A percentile compares a stretch with the other conserved stretches of the same genome.
Conservation (phyloP, 441 rosid genomes). For the Croton laevigatus region DNA sequence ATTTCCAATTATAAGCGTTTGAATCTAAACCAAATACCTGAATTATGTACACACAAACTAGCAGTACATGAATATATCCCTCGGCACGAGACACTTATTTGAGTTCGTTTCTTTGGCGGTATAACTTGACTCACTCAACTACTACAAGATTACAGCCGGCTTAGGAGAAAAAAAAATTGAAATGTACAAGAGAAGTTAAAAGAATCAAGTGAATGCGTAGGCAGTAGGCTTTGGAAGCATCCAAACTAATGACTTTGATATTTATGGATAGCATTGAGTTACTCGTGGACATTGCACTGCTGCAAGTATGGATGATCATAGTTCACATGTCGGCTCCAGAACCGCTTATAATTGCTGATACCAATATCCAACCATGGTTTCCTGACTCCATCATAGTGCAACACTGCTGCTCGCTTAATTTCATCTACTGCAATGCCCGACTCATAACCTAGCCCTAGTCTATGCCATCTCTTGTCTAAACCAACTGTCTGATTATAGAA, state of each 20-base stretch:
- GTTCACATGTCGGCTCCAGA: constrained; percentile 68
- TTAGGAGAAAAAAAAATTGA: constrained; percentile 15
- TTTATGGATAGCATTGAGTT: constrained; percentile 21
- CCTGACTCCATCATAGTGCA: constrained; percentile 81
- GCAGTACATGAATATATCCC: constrained; percentile 9
- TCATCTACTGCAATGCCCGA: constrained; percentile 37
- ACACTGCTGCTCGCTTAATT: constrained; percentile 64
- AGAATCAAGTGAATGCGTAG: constrained; percentile 30
- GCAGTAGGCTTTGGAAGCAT: constrained; percentile 18
- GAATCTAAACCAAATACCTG: constrained; percentile 16
- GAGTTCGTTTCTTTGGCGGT: constrained; percentile 13
- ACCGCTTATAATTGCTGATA: constrained; percentile 47
- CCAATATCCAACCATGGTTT: constrained; percentile 90
- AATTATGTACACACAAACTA: constrained; percentile 32
- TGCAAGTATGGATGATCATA: constrained; percentile 60
- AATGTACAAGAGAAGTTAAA: constrained; percentile 29
- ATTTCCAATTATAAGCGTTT: neutral
- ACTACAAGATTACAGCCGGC: constrained; percentile 26
- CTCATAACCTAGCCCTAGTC: constrained; percentile 69
- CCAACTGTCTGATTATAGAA: constrained; percentile 53
- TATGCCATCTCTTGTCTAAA: constrained; percentile 73
- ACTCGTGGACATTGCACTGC: constrained; percentile 77
- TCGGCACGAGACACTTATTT: constrained; percentile 17
- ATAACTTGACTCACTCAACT: constrained; percentile 24
- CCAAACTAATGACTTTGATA: neutral